Percentiles rank a stretch among this genome's conserved stretches.
Evolutionary conservation across 2,329 filamentous ascomycete species (phyloP).

Genomic region (Neurospora sp.): DNA sequence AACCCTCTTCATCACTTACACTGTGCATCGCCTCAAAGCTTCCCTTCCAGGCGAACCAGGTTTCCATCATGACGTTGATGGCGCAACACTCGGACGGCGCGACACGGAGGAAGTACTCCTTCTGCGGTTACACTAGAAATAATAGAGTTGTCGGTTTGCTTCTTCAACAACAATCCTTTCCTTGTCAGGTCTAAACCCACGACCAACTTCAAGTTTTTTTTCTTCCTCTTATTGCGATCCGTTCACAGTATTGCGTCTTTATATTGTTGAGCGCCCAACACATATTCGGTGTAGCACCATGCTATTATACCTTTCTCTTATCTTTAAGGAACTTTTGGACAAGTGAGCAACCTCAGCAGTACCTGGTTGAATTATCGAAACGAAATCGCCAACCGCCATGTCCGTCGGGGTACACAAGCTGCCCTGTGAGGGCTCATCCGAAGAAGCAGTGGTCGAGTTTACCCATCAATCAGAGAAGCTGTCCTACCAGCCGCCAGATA

Average conservation of each 20-base stretch:
- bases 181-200: neutral
- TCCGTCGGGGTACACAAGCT: neutral
- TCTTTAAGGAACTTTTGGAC: neutral
- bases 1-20: neutral
- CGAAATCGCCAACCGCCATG: neutral
- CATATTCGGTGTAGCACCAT: neutral
- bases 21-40: neutral
- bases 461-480: slow-evolving; percentile 52
- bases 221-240: neutral
- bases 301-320: neutral
- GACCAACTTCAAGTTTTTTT: neutral
- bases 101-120: neutral
- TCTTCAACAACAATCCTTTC: neutral
- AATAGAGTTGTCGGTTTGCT: neutral
- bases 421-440: slow-evolving; percentile 4
- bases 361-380: neutral
- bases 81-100: neutral
- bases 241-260: neutral
- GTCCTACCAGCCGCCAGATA: slow-evolving; percentile 29
- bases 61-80: neutral
- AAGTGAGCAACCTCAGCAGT: neutral
- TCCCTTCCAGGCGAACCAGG: neutral
- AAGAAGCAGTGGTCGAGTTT: slow-evolving; percentile 43
- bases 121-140: neutral
- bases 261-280: neutral